phyloP scores from a whole-genome alignment of 306 rosid species.

The Prunus armeniaca region DNA sequence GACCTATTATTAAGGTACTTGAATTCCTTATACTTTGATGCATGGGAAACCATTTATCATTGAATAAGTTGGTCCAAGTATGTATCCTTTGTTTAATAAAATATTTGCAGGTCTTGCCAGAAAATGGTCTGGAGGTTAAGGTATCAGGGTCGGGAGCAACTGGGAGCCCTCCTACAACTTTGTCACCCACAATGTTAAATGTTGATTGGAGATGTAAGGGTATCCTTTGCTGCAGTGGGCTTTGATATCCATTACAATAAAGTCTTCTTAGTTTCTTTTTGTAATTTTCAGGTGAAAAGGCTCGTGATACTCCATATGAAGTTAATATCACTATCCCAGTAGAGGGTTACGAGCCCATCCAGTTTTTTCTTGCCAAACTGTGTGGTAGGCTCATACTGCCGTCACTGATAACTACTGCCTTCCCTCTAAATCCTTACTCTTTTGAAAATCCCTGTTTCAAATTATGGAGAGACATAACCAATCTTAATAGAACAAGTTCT shows the following conservation, averaged over 20 bases:
- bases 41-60: slow-evolving; percentile 11
- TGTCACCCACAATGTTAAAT: slow-evolving; percentile 78
- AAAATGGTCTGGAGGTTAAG: slow-evolving; percentile 57
- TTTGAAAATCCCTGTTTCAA: background rate
- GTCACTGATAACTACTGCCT: background rate
- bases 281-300: slow-evolving; percentile 60
- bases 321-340: slow-evolving; percentile 81
- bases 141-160: slow-evolving; percentile 75
- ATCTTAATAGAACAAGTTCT: background rate
- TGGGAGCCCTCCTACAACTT: slow-evolving; percentile 81
- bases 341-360: slow-evolving; percentile 73
- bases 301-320: slow-evolving; percentile 54
- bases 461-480: background rate
- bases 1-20: slow-evolving; percentile 64
- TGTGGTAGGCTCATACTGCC: slow-evolving; percentile 58
- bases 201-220: slow-evolving; percentile 92
- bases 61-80: slow-evolving; percentile 1
- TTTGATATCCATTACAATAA: slow-evolving; percentile 5
- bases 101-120: slow-evolving; percentile 60
- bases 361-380: slow-evolving; percentile 72
- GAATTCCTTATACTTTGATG: slow-evolving; percentile 20
- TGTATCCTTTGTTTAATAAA: slow-evolving; percentile 27
- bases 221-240: slow-evolving; percentile 21
- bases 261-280: slow-evolving; percentile 21
- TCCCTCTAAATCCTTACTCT: background rate